Evolutionary conservation across 805 yeast species (phyloP), one percentile per base, ranked within the genome.

Genomic region (Candida arabinofermentans): DNA sequence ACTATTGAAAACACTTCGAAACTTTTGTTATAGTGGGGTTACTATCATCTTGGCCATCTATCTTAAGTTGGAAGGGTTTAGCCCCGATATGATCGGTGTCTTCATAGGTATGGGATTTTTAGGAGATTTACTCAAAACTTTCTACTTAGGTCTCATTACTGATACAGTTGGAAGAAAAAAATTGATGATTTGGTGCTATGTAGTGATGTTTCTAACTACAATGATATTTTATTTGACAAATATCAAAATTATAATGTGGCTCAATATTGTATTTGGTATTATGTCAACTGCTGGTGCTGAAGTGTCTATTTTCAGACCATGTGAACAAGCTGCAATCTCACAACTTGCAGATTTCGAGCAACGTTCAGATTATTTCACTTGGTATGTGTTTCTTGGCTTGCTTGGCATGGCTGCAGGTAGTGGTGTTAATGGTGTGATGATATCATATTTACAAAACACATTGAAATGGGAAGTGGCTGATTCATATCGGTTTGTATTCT

Each of bases 261-360:
- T 59, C 0, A 64, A 70, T 1, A 67, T 76, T 2, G 56, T 72
- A 13, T 33, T 72, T 9, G 83, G 83, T 2, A 71, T 75, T n/a
- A 62, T 77, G 19, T 74, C 81, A 2, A 79, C 81, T 2, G 63
- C 72, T n/a, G 83, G 83, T 4, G 72, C 72, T 5, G 83, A 77
- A 44, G 77, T 74, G 19, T 81, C 82, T 0, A 79, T 82, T 1
- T 77, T 76, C 56, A 61, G 80, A 44, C 70, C 79, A 8, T 61
- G 77, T n/a, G 83, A 77, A 49, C 81, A 76, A 46, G 64, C 75
- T 24, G 56, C 74, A 1, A 61, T 77, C 27, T 78, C 81, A 0
- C 71, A 75, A 14, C 53, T 77, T 43, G 64, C 68, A 4, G 57
- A 66, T 6, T 51, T 62, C 13, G 65, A 63, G 9, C 60, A 69